Conservation (phyloP, 352 stramenopile genomes). For the Plasmopara halstedii region DNA sequence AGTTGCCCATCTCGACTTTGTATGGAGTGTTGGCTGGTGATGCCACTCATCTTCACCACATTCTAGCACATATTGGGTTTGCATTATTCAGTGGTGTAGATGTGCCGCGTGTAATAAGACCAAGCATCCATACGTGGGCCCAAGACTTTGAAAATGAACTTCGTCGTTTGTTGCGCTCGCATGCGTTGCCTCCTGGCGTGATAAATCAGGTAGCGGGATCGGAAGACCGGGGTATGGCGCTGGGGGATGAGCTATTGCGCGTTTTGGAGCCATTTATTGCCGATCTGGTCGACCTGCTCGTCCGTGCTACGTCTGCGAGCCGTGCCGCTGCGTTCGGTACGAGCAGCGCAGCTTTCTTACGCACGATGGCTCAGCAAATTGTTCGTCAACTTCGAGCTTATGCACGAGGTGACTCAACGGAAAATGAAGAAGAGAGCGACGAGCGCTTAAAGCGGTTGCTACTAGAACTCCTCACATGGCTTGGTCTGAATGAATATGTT, state of each 20-base stretch:
- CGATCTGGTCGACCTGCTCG: slow-evolving; percentile 45
- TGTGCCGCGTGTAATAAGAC: slow-evolving; percentile 47
- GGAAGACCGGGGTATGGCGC: slow-evolving; percentile 11
- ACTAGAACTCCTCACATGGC: slow-evolving; percentile 24
- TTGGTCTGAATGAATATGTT: slow-evolving; percentile 36
- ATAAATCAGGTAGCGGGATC: slow-evolving; percentile 25
- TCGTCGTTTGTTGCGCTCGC: slow-evolving; percentile 28
- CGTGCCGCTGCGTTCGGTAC: slow-evolving; percentile 36
- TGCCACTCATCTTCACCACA: slow-evolving; percentile 36
- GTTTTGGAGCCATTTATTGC: slow-evolving; percentile 49
- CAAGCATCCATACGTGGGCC: slow-evolving; percentile 49
- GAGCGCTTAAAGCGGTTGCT: slow-evolving; percentile 30
- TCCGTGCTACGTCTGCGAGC: slow-evolving; percentile 55
- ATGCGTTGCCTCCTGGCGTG: slow-evolving; percentile 27
- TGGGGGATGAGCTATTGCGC: slow-evolving; percentile 41
- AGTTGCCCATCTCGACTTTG: slow-evolving; percentile 39
- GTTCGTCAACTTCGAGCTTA: slow-evolving; percentile 31
- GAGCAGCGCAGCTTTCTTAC: slow-evolving; percentile 40
- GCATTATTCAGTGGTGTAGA: slow-evolving; percentile 54
- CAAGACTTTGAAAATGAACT: slow-evolving; percentile 40
- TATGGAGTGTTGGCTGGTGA: slow-evolving; percentile 49
- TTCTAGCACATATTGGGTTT: slow-evolving; percentile 50
- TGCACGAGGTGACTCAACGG: slow-evolving; percentile 24
- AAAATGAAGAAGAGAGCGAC: slow-evolving; percentile 19
- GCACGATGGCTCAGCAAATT: slow-evolving; percentile 46